These are phyloP conservation scores for Aspergillus mulundensis DNA, from an alignment of 495 filamentous ascomycete species.

Conservation along the genomic window DNA sequence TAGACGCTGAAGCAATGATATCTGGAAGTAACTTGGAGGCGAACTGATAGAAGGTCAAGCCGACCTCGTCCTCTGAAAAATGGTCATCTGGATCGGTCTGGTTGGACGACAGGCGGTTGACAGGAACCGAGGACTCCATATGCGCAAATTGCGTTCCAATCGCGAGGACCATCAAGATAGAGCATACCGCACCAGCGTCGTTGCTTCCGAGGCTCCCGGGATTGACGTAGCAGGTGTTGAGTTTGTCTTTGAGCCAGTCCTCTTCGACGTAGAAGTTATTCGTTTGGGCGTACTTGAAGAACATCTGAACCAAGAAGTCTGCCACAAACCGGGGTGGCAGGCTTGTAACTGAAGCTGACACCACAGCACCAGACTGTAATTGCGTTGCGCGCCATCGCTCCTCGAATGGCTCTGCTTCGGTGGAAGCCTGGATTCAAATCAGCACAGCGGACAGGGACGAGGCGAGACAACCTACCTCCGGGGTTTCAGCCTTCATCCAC, in stretches of 20 bases:
- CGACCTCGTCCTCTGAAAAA: slow-evolving; percentile 50
- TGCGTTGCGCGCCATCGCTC: slow-evolving; percentile 49
- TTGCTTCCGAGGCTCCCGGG: slow-evolving; percentile 39
- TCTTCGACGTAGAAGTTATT: slow-evolving; percentile 51
- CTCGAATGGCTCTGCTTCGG: slow-evolving; percentile 42
- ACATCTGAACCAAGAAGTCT: slow-evolving; percentile 48
- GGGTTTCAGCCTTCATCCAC: slow-evolving; percentile 43
- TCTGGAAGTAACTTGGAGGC: slow-evolving; percentile 48
- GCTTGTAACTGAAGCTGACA: slow-evolving; percentile 40
- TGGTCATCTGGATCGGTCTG: slow-evolving; percentile 32
- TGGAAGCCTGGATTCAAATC: slow-evolving; percentile 28
- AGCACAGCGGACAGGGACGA: background rate
- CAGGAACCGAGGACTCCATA: slow-evolving; percentile 43
- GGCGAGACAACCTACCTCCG: slow-evolving; percentile 30
- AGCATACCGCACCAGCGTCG: slow-evolving; percentile 43
- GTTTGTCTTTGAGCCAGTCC: slow-evolving; percentile 43
- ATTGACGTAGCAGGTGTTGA: slow-evolving; percentile 43
- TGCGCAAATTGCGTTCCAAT: slow-evolving; percentile 54
- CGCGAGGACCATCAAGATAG: slow-evolving; percentile 49
- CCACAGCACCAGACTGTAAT: slow-evolving; percentile 39
- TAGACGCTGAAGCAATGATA: slow-evolving; percentile 49
- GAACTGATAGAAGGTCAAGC: slow-evolving; percentile 50
- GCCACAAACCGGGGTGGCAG: slow-evolving; percentile 50
- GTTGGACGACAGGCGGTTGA: slow-evolving; percentile 33
- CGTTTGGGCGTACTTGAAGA: slow-evolving; percentile 52